Percentiles rank a stretch among this genome's conserved stretches.
Evolutionary conservation across 305 asterid species (phyloP).

Genomic region (Fraxinus sp.): DNA sequence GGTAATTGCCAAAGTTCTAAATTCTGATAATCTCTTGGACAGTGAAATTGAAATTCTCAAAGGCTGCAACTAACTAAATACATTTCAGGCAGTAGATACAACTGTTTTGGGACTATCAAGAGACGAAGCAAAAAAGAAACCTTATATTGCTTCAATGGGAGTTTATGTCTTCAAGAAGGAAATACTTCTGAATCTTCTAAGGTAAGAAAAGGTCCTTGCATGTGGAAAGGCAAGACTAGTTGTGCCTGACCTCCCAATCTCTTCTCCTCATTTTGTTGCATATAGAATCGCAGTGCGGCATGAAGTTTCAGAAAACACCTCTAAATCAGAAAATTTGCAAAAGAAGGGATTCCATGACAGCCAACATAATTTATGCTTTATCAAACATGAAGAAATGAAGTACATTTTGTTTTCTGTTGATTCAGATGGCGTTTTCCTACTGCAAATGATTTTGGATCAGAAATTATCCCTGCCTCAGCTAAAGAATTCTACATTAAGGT

Average conservation of each 20-base stretch:
- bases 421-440: conserved; percentile 95
- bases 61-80: neutral
- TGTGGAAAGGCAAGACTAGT: neutral
- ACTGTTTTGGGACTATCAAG: conserved; percentile 73
- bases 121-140: conserved; percentile 85
- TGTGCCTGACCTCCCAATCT: neutral
- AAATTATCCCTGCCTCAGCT: conserved; percentile 92
- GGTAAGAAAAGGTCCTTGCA: conserved; percentile 36
- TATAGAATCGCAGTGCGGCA: conserved; percentile 12
- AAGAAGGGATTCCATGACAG: neutral
- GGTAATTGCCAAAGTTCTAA: conserved; percentile 46
- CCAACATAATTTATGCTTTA: neutral
- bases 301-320: neutral
- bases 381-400: conserved; percentile 20
- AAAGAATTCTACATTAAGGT: conserved; percentile 70
- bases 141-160: conserved; percentile 97
- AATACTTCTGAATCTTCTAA: conserved; percentile 81
- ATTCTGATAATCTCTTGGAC: conserved; percentile 7
- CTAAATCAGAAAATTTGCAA: neutral
- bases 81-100: conserved; percentile 85
- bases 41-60: conserved; percentile 3
- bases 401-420: conserved; percentile 15
- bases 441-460: conserved; percentile 95
- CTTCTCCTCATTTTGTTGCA: neutral
- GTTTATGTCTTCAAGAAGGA: conserved; percentile 94